Conservation (phyloP, 106 monocot species). For the Dendrobium catenatum region DNA sequence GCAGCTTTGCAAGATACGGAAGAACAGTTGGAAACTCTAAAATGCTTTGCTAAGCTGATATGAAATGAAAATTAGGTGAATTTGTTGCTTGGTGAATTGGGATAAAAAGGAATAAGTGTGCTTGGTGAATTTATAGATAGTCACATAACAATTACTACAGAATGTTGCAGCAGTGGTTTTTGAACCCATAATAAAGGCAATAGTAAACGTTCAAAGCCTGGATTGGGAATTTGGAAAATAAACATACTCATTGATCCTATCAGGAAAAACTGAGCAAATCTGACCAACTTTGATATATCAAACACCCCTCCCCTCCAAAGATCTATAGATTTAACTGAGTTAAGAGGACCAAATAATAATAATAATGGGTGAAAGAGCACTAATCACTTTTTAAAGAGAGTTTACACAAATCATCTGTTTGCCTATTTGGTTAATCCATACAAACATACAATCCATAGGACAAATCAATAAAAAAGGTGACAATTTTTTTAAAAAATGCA, state of each 20-base stretch:
- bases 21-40: background rate
- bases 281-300: background rate
- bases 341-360: background rate
- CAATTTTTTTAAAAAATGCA: background rate
- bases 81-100: background rate
- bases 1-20: background rate
- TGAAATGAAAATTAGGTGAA: background rate
- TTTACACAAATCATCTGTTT: background rate
- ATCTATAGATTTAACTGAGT: background rate
- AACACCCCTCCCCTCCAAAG: background rate
- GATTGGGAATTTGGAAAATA: background rate
- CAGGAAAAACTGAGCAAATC: background rate
- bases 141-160: background rate
- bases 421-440: background rate
- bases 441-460: background rate
- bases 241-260: background rate
- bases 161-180: background rate
- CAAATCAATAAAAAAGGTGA: background rate
- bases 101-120: background rate
- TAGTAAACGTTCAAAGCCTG: background rate
- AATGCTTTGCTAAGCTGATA: background rate
- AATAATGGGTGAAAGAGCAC: background rate
- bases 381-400: background rate
- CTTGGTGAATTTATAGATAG: background rate
- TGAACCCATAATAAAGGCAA: background rate